Base-by-base conservation (phyloP, 1,139 yeast species). In the Taiozyma onychis region DNA sequence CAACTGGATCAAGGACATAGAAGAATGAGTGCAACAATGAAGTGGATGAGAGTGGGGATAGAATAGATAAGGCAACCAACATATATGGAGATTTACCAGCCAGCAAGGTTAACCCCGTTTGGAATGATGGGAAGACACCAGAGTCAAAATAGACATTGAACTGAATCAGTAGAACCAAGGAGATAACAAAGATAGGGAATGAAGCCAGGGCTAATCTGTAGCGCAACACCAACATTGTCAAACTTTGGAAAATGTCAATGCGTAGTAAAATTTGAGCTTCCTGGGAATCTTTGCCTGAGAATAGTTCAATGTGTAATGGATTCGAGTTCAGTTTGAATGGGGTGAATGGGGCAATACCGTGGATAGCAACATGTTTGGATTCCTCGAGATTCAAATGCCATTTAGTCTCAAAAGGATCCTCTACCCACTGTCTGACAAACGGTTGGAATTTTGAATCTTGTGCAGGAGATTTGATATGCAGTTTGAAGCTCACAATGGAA, bases 331-430 rank as follows among this genome's bases (percentile, higher is more conserved):
- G 47, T 16, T 53, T 64, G 54, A 77, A 77, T 3, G 95, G 93
- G 10, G 87, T 78, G 63, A 74, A 90, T 1, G 97, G 97, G 0
- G 95, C 84, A 30, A 83, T 75, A n/a, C 88, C 88, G 63, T 88
- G 95, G 62, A 83, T 72, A 71, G 44, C 80, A 62, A 57, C 71
- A 67, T 39, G 75, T 58, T 41, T 66, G 44, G 66, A 59, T 10
- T 70, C 63, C 6, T 69, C 66, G 2, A 80, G 58, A 48, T 81
- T 73, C 7, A 83, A 66, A 59, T 82, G 85, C 88, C 93, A 88
- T 66, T 88, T 89, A 0, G 88, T 77, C 64, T 90, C 97, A 58
- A 71, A 76, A 3, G 88, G 88, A 42, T 80, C 82, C n/a, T 74
- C 71, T 3, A 81, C 71, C 69, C 78, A 77, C 65, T 89, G 96